Percentiles rank a stretch among this genome's conserved stretches.
Conservation (phyloP, 345 rosid species). For the Brassica cretica region DNA sequence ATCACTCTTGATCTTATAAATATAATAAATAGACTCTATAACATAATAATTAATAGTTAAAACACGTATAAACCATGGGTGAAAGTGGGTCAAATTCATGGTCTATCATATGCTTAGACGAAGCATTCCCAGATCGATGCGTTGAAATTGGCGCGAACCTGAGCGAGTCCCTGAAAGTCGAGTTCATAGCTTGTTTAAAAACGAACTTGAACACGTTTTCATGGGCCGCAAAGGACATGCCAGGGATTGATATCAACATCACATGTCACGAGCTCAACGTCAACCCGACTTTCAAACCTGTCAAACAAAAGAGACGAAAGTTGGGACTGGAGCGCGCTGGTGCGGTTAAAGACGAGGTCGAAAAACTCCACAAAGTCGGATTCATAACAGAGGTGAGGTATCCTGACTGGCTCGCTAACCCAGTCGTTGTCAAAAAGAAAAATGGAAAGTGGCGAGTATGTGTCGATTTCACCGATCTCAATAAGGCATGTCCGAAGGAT, state of each 20-base stretch:
- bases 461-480: too few relatives aligned
- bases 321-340: neutral
- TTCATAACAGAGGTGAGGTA: neutral
- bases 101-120: neutral
- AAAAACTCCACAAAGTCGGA: neutral
- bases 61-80: too few relatives aligned
- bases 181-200: neutral
- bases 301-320: neutral
- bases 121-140: neutral
- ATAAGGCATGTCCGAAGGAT: too few relatives aligned
- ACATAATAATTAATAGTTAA: too few relatives aligned
- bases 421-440: neutral
- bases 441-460: neutral
- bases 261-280: neutral
- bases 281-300: neutral
- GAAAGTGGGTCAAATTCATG: too few relatives aligned
- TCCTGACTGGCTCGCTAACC: neutral
- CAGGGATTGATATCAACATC: neutral
- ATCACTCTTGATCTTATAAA: too few relatives aligned
- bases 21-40: too few relatives aligned
- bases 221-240: neutral
- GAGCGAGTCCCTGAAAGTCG: neutral
- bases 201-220: neutral
- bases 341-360: neutral
- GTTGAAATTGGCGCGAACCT: neutral